Conservation (phyloP, 179 eudicot genomes). For the Beta lomatogona region DNA sequence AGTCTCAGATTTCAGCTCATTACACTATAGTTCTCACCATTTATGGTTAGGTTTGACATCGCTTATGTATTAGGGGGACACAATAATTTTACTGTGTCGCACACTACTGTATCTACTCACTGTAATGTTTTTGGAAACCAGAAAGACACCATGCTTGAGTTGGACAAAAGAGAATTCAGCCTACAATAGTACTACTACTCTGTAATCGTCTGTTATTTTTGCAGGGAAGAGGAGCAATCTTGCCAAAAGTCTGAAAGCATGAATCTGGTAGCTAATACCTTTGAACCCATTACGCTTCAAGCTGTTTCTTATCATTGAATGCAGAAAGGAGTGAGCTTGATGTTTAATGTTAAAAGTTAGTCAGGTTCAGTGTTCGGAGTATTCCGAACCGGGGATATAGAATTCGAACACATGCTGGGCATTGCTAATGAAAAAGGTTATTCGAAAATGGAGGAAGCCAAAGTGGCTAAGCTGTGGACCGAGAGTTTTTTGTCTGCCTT, state of each 20-base stretch:
- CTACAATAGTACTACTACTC: background rate
- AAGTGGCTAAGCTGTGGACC: too few species aligned
- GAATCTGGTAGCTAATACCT: background rate
- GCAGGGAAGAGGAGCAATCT: slow-evolving; percentile 15
- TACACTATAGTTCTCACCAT: too few species aligned
- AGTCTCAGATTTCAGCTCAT: too few species aligned
- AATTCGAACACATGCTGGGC: too few species aligned
- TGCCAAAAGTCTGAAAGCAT: slow-evolving; percentile 9
- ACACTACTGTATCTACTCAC: background rate
- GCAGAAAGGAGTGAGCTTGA: background rate
- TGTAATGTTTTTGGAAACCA: background rate
- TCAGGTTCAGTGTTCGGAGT: too few species aligned
- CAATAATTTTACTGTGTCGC: background rate
- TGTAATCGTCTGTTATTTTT: background rate
- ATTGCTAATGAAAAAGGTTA: too few species aligned
- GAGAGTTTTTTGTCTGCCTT: too few species aligned
- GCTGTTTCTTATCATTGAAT: background rate
- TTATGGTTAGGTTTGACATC: too few species aligned
- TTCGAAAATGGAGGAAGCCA: too few species aligned
- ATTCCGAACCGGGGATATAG: too few species aligned
- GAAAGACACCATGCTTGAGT: background rate
- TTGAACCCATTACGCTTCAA: background rate
- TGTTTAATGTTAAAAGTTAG: too few species aligned
- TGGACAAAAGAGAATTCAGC: background rate
- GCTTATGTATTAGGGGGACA: too few species aligned